Percentiles rank a stretch among this genome's conserved stretches.
Conservation (phyloP, 768 basidiomycete species). For the Naganishia kalamii region DNA sequence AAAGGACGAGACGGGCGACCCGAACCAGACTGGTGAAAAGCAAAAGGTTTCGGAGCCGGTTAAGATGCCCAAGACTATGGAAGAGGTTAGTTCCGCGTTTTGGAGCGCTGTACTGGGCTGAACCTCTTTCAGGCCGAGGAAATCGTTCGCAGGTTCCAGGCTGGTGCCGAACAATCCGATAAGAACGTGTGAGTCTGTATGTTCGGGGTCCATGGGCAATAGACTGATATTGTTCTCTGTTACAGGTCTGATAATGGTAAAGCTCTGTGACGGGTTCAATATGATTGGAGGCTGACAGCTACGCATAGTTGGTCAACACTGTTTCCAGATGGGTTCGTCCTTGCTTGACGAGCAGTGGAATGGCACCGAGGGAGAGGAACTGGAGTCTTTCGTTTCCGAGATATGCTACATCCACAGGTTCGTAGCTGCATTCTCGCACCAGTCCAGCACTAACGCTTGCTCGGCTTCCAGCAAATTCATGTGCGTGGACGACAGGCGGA, state of each 20-base stretch:
- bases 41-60: slow-evolving; percentile 57
- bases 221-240: not conserved
- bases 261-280: no score
- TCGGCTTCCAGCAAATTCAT: slow-evolving; percentile 53
- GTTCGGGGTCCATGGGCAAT: not conserved
- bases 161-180: slow-evolving; percentile 52
- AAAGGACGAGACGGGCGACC: slow-evolving; percentile 50
- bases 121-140: slow-evolving; percentile 50
- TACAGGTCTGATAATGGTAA: slow-evolving; percentile 37
- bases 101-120: not conserved
- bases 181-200: slow-evolving; percentile 30
- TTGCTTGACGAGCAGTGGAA: slow-evolving; percentile 76
- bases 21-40: slow-evolving; percentile 56
- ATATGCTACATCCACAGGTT: slow-evolving; percentile 33
- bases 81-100: slow-evolving; percentile 48
- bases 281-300: no score
- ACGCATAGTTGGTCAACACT: slow-evolving; percentile 74
- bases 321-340: slow-evolving; percentile 58
- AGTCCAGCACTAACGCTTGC: slow-evolving; percentile 48
- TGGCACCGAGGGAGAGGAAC: slow-evolving; percentile 75
- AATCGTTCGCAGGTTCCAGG: slow-evolving; percentile 66
- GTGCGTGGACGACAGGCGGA: slow-evolving; percentile 86
- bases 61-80: slow-evolving; percentile 59
- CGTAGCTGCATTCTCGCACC: slow-evolving; percentile 54
- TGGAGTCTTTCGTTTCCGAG: slow-evolving; percentile 60